Conservation (phyloP, 2,329 filamentous ascomycete species). For the Botrytis pseudocinerea region DNA sequence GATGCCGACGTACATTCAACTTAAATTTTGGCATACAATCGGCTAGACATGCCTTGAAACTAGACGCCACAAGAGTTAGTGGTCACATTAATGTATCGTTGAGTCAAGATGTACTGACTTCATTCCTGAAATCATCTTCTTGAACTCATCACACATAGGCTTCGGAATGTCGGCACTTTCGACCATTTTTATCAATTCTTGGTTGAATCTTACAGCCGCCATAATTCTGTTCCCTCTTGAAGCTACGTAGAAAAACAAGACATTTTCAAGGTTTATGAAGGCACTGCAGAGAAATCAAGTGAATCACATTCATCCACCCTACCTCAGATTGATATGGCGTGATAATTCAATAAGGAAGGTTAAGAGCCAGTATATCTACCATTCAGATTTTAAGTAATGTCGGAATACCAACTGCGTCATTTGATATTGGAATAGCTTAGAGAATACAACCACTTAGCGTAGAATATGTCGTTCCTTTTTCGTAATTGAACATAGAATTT, state of each 20-base stretch:
- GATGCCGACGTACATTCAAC: conserved; percentile 23
- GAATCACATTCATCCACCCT: conserved; percentile 8
- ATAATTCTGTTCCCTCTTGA: conserved; percentile 12
- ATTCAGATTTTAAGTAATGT: conserved; percentile 5
- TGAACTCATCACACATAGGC: conserved; percentile 29
- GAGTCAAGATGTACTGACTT: conserved; percentile 23
- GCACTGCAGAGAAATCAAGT: conserved; percentile 2
- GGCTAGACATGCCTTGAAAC: conserved; percentile 21
- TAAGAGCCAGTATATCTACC: background rate
- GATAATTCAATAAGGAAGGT: conserved; percentile 1
- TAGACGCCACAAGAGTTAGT: conserved; percentile 1
- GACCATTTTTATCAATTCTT: conserved; percentile 38
- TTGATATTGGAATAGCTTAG: background rate
- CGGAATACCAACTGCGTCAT: background rate
- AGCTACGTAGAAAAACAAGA: conserved; percentile 17
- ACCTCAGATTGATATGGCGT: background rate
- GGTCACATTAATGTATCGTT: background rate
- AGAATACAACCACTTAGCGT: conserved; percentile 16
- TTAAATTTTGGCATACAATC: conserved; percentile 21
- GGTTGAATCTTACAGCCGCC: conserved; percentile 12
- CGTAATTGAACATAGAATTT: background rate
- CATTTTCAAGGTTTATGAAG: conserved; percentile 15
- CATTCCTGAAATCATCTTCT: conserved; percentile 36
- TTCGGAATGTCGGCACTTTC: conserved; percentile 38
- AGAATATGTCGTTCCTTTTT: conserved; percentile 13